Percentiles rank a stretch among this genome's conserved stretches.
phyloP scores from a whole-genome alignment of 306 rosid species.

The Cucurbita ficifolia region DNA sequence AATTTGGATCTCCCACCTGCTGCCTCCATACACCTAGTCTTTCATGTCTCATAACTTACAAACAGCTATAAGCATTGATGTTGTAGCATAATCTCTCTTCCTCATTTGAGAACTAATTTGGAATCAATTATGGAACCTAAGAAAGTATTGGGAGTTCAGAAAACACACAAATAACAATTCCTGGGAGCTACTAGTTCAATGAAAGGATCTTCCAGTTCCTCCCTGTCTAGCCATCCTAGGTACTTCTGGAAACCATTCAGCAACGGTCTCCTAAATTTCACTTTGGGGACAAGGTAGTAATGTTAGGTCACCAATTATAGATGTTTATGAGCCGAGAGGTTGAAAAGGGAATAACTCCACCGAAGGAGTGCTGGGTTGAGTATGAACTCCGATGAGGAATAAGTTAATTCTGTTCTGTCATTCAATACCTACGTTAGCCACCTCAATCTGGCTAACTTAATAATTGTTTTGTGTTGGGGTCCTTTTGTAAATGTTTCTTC shows the following conservation, averaged over 20 bases:
- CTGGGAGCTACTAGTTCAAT: not conserved
- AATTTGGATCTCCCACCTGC: not conserved
- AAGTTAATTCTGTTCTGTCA: not conserved
- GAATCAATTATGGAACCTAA: not conserved
- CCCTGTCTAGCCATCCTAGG: not conserved
- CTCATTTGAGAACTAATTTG: not conserved
- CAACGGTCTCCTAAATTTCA: not conserved
- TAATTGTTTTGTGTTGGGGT: not conserved
- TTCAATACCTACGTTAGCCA: not conserved
- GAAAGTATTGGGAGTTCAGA: not conserved
- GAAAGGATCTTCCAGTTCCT: not conserved
- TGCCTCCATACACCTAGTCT: not conserved
- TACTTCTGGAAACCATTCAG: not conserved
- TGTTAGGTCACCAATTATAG: not conserved
- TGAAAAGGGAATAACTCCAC: not conserved
- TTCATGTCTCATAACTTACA: not conserved
- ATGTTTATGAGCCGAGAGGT: not conserved
- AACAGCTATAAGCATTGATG: not conserved
- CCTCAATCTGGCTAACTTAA: not conserved
- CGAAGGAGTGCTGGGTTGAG: not conserved
- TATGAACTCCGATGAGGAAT: not conserved
- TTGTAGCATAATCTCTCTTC: not conserved
- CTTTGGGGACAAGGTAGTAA: not conserved
- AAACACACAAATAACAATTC: not conserved
- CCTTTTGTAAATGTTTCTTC: not conserved